Base-by-base conservation (phyloP, 768 basidiomycete genomes). In the Leucosporidium scottii region DNA sequence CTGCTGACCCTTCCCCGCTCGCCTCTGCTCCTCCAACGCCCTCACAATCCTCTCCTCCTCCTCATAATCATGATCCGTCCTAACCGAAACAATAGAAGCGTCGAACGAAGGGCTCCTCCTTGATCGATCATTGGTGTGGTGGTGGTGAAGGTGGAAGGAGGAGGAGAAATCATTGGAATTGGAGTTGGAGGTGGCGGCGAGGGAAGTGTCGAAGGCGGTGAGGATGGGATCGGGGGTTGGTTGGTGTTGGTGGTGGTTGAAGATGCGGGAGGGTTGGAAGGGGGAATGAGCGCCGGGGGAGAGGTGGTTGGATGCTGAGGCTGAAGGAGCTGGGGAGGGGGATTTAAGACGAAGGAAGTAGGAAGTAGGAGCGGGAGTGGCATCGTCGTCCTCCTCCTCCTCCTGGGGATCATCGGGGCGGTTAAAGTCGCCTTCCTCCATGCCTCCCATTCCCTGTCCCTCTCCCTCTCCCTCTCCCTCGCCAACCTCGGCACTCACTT, bases 61-160 rank as follows among this genome's bases (percentile, higher is more conserved):
- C 13, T 84, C 83, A 75, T 91, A 92, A 77, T 89, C 88, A 76
- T 91, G 39, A 13, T 44, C 39, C 39, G 39, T 44, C 2, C 39
- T 6, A 2, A 44, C 39, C 13, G 39, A 44, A 3, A 44, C 15
- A 13, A 44, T 44, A 13, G 10, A 12, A 10, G 39, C 39, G 15
- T 44, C 39, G 39, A 44, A 44, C 8, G 10, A 90, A 71, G 86
- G 89, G 21, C 68, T 61, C 34, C n/a, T n/a, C n/a, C n/a, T n/a
- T n/a, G 65, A 60, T 6, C 66, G 65, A 10, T 64, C 47, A 1
- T 36, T 60, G 27, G 36, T 34, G 25, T 65, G 23, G 66, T 58
- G 31, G 27, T 57, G 23, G 54, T 44, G 15, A 62, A 47, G 61
- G 57, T 66, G 58, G 53, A 47, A 56, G 50, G 47, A 27, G 28